These are phyloP conservation scores for Populus alba DNA, from an alignment of 345 rosid genomes.

Conservation along the genomic window DNA sequence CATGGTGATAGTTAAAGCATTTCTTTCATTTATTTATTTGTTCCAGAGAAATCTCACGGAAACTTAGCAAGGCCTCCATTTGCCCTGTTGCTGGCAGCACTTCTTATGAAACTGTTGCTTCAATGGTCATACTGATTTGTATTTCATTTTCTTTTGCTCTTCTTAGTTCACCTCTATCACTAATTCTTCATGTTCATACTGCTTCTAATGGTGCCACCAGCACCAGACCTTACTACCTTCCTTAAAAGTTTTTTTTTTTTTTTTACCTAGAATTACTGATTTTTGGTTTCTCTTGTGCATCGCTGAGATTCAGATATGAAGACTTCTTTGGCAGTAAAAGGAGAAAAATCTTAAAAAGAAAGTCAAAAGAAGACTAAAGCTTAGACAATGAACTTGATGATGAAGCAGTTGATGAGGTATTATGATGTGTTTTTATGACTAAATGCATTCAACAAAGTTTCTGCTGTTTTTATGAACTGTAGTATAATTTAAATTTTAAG, in stretches of 20 bases:
- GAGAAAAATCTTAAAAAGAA: slow-evolving; percentile 38
- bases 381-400: slow-evolving; percentile 39
- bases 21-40: neutral
- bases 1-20: neutral
- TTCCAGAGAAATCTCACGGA: neutral
- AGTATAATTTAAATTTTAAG: neutral
- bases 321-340: slow-evolving; percentile 70
- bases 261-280: neutral
- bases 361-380: slow-evolving; percentile 37
- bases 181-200: neutral
- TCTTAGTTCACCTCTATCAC: neutral
- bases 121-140: neutral
- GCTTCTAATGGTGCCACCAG: neutral
- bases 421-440: neutral
- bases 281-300: neutral
- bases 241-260: too few relatives aligned
- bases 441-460: neutral
- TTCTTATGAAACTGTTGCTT: neutral
- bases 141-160: neutral
- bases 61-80: neutral
- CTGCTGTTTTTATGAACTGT: too few relatives aligned
- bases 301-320: slow-evolving; percentile 50
- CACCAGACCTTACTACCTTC: neutral
- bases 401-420: slow-evolving; percentile 17
- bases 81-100: neutral